phyloP scores from a whole-genome alignment of 106 monocot species.

The Acorus calamus region DNA sequence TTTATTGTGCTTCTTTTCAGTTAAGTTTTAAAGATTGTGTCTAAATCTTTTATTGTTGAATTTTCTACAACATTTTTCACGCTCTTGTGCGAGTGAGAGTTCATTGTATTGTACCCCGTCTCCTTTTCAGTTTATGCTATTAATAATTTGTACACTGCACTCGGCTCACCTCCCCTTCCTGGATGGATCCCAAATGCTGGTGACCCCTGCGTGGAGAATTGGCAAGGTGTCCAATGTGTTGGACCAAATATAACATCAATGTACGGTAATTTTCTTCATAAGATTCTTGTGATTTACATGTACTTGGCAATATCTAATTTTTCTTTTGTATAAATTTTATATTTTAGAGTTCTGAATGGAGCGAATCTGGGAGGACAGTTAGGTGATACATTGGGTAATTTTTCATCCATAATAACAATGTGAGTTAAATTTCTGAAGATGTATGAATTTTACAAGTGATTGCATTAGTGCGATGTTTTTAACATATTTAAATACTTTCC shows the following conservation, averaged over 20 bases:
- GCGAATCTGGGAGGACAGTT: conserved; percentile 88
- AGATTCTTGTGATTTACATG: neutral
- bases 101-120: conserved; percentile 23
- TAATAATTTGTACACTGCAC: conserved; percentile 68
- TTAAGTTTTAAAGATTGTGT: no score
- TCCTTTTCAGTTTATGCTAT: conserved; percentile 69
- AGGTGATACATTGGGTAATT: conserved; percentile 61
- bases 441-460: no score
- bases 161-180: conserved; percentile 79
- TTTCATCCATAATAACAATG: conserved; percentile 74
- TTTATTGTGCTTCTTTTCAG: no score
- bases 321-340: conserved; percentile 6
- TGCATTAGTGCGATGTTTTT: no score
- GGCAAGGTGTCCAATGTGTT: conserved; percentile 91
- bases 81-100: no score
- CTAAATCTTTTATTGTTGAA: no score
- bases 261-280: conserved; percentile 36
- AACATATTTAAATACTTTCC: no score
- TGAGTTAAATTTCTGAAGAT: conserved; percentile 16
- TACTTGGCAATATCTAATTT: neutral
- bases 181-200: conserved; percentile 88
- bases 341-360: conserved; percentile 58
- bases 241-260: conserved; percentile 71
- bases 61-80: no score
- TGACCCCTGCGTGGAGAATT: conserved; percentile 67